Evolutionary conservation across 768 basidiomycete genomes (phyloP).

Genomic region (Psilocybe azurescens): DNA sequence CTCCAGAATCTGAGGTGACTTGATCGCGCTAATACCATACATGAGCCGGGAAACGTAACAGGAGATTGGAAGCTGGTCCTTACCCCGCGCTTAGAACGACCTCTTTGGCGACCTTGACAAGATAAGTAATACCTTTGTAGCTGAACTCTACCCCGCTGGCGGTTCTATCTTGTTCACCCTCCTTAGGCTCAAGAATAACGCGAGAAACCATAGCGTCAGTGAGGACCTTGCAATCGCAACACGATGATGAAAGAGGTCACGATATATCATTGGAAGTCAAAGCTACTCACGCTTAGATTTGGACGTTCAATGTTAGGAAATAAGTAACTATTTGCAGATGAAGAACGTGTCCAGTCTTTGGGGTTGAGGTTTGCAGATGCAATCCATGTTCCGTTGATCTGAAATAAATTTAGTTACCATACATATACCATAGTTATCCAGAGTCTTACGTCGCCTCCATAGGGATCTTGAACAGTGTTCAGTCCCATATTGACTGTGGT

Average conservation of each 20-base stretch:
- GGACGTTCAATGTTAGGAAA: conserved; percentile 60
- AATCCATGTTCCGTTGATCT: conserved; percentile 30
- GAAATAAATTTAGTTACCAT: no score
- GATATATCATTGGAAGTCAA: conserved; percentile 7
- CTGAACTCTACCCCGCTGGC: conserved; percentile 45
- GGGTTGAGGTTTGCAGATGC: conserved; percentile 65
- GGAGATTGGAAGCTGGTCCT: conserved; percentile 12
- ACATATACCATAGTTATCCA: no score
- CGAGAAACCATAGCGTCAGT: conserved; percentile 27
- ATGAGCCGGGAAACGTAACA: neutral
- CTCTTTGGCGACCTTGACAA: conserved; percentile 1
- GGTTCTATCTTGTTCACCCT: neutral
- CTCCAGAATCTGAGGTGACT: conserved; percentile 56
- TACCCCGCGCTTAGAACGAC: conserved; percentile 14
- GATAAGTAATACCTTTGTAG: conserved; percentile 4
- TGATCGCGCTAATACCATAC: conserved; percentile 15
- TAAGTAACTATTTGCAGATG: neutral
- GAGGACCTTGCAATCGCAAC: conserved; percentile 19
- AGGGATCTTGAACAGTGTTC: conserved; percentile 31
- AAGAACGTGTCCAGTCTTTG: conserved; percentile 55
- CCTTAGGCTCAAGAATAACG: conserved; percentile 5
- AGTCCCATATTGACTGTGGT: conserved; percentile 30
- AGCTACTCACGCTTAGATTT: conserved; percentile 52
- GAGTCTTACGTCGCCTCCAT: conserved; percentile 36
- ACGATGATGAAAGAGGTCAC: neutral